Evolutionary conservation across 2,329 filamentous ascomycete species (phyloP).

Genomic region (Clonostachys chloroleuca): DNA sequence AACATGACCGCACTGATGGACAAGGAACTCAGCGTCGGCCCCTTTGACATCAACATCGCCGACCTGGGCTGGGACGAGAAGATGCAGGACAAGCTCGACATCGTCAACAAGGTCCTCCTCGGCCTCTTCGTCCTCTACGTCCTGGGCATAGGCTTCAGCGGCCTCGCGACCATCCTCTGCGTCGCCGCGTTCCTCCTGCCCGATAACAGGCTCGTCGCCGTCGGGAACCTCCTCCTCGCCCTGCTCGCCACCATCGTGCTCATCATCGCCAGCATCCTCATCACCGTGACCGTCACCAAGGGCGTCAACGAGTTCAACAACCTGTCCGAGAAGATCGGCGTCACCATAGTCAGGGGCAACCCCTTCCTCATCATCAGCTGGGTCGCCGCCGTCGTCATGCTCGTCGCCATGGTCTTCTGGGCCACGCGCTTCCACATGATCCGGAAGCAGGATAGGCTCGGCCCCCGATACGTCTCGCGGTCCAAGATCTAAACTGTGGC

Average conservation of each 20-base stretch:
- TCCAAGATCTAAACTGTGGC: no score
- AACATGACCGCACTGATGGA: slow-evolving; percentile 44
- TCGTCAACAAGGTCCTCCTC: slow-evolving; percentile 43
- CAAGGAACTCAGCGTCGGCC: slow-evolving; percentile 37
- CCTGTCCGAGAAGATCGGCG: slow-evolving; percentile 34
- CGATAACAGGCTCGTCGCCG: slow-evolving; percentile 11
- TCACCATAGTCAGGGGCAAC: slow-evolving; percentile 33
- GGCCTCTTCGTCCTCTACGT: slow-evolving; percentile 44
- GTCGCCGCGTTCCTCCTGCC: slow-evolving; percentile 26
- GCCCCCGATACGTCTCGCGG: background rate
- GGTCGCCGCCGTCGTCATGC: slow-evolving; percentile 41
- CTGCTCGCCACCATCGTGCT: slow-evolving; percentile 28
- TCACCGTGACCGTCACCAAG: slow-evolving; percentile 32
- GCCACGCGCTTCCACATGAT: slow-evolving; percentile 17
- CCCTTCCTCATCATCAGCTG: slow-evolving; percentile 42
- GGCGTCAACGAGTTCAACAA: slow-evolving; percentile 35
- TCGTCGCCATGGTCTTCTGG: slow-evolving; percentile 34
- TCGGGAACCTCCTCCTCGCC: slow-evolving; percentile 30
- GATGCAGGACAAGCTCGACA: slow-evolving; percentile 40
- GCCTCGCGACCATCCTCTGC: slow-evolving; percentile 34
- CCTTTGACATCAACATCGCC: slow-evolving; percentile 35
- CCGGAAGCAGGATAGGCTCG: slow-evolving; percentile 15
- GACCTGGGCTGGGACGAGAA: slow-evolving; percentile 38
- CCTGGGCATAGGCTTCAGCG: slow-evolving; percentile 33
- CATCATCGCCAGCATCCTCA: slow-evolving; percentile 34